phyloP scores from a whole-genome alignment of 2,329 filamentous ascomycete genomes.

The Trichophaea hybrida region DNA sequence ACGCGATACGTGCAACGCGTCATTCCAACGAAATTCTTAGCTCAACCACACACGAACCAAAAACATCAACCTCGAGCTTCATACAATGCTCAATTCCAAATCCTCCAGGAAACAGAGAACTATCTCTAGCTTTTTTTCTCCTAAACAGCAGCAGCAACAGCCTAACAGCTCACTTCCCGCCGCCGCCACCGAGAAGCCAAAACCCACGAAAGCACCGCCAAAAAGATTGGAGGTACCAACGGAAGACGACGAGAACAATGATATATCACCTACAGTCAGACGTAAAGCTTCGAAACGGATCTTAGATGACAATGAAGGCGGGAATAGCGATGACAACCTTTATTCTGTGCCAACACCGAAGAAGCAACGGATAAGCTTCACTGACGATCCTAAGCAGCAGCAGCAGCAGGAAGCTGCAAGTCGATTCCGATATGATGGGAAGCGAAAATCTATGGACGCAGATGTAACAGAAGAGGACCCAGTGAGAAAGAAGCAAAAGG shows the following conservation, averaged over 20 bases:
- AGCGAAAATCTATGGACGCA: constrained; percentile 30
- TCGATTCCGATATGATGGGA: constrained; percentile 45
- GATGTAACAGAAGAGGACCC: constrained; percentile 38
- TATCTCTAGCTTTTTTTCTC: constrained; percentile 73
- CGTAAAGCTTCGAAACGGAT: neutral
- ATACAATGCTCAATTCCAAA: neutral
- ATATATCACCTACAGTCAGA: neutral
- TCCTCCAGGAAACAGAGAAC: constrained; percentile 45
- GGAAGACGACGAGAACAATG: constrained; percentile 5
- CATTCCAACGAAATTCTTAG: neutral
- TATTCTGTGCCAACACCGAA: constrained; percentile 5
- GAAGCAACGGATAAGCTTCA: neutral
- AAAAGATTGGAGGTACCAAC: constrained; percentile 3
- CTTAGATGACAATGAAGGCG: constrained; percentile 3
- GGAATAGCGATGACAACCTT: constrained; percentile 7
- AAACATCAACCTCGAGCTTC: neutral
- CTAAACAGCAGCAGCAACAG: constrained; percentile 34
- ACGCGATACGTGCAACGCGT: neutral
- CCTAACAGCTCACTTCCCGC: constrained; percentile 28
- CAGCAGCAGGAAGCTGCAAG: constrained; percentile 39
- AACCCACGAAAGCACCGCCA: neutral
- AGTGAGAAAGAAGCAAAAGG: constrained; percentile 44
- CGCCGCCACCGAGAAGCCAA: constrained; percentile 15
- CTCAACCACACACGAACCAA: neutral
- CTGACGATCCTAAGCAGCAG: constrained; percentile 24